Conservation (phyloP, 306 rosid species). For the Fragaria nilgerrensis region DNA sequence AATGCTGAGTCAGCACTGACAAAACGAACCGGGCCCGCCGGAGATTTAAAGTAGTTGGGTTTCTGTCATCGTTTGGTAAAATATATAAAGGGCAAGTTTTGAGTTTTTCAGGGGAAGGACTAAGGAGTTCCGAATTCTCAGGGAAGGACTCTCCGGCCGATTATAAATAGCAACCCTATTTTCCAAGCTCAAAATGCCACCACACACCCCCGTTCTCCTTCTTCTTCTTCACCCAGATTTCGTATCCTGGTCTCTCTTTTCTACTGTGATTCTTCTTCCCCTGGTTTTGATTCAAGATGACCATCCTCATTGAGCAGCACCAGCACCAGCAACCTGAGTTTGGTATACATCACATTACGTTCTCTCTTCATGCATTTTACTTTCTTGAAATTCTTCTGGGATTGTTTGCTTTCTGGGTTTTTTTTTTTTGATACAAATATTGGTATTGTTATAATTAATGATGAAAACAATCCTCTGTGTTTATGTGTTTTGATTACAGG, state of each 20-base stretch:
- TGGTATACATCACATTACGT: constrained; percentile 37
- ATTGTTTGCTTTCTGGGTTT: neutral
- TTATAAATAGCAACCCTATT: constrained; percentile 52
- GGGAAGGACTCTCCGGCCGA: constrained; percentile 81
- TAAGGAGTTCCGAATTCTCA: constrained; percentile 49
- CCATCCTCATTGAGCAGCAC: constrained; percentile 52
- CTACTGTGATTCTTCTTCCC: neutral
- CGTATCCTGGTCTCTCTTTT: neutral
- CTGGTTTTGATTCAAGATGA: constrained; percentile 41
- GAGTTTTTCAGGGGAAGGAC: constrained; percentile 69
- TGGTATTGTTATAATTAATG: neutral
- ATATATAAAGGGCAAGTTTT: neutral
- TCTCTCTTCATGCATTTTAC: too few species aligned
- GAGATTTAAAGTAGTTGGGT: neutral
- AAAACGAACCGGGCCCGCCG: constrained; percentile 9
- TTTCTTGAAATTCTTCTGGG: neutral
- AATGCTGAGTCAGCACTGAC: constrained; percentile 44
- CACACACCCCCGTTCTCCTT: neutral
- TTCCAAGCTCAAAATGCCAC: constrained; percentile 16
- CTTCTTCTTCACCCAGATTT: neutral
- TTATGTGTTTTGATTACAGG: constrained; percentile 33
- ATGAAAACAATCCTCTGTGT: neutral
- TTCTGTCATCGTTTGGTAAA: neutral
- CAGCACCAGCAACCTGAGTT: constrained; percentile 17
- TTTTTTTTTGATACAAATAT: too few species aligned